Base-by-base conservation (phyloP, 176 grass and related monocot genomes). In the Paspalum notatum region DNA sequence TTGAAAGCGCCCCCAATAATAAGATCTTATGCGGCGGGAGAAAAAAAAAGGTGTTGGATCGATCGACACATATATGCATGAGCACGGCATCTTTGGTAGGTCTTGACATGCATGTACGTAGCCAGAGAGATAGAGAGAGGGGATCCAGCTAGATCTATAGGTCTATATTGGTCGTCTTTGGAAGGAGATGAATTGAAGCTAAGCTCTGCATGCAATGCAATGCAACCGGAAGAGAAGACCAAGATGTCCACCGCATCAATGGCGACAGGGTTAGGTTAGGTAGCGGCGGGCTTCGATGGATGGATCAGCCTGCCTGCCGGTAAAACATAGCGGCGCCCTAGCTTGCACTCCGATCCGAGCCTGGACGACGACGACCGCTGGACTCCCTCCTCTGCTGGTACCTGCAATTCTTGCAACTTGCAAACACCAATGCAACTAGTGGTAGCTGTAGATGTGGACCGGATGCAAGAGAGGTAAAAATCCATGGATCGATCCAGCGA, bases 291-390 rank as follows among this genome's bases (percentile, higher is more conserved):
- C 22, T 59, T 10, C 12, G 10, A 32, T 32, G 2, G 32, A 32
- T 32, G 32, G 32, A 32, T 32, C 32, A 32, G 32, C 32, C 3
- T 32, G 3, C 2, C 32, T 32, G 64, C n/a, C 5, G 83, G 84
- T 85, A 85, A 85, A 65, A 65, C 58, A 85, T 73, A 73, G 76
- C 84, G 84, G 76, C 84, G 76, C 46, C 84, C 57, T 67, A 47
- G 58, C 70, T 55, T 75, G 59, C 71, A 75, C 71, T 76, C 71
- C 38, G 49, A 4, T 24, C 9, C 42, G 24, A 37, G n/a, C 17
- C 48, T 46, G 38, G 9, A 58, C 70, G n/a, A 16, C 32, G 32
- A 32, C 32, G 32, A 32, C 32, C 3, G 3, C 32, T 32, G 32
- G 2, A 32, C 32, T 32, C 32, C 32, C 32, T 32, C 32, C 32